A percentile compares a stretch with the other conserved stretches of the same genome.
These are phyloP conservation scores for Capsella bursapastoris DNA, from an alignment of 345 rosid species.

Conservation along the genomic window DNA sequence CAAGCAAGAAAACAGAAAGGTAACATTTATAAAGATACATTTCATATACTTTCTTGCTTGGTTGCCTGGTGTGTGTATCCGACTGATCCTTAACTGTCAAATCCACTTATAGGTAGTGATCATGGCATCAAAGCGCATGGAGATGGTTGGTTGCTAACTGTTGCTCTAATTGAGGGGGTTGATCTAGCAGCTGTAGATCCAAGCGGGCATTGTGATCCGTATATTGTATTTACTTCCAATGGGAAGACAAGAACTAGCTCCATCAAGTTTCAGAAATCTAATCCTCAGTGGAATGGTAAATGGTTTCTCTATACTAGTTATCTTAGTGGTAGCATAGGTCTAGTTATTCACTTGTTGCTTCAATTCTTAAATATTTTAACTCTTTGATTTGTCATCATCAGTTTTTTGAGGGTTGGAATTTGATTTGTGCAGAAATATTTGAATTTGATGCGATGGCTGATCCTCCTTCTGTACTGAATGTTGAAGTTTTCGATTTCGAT, in stretches of 20 bases:
- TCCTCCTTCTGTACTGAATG: constrained; percentile 90
- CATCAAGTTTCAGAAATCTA: constrained; percentile 87
- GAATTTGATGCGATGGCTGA: constrained; percentile 98
- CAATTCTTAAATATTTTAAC: constrained; percentile 1
- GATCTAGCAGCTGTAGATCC: constrained; percentile 91
- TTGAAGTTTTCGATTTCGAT: constrained; percentile 92
- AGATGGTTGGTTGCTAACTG: constrained; percentile 94
- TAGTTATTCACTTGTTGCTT: constrained; percentile 16
- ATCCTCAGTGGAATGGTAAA: constrained; percentile 95
- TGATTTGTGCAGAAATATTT: constrained; percentile 80
- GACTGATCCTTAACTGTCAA: constrained; percentile 22
- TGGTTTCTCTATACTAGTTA: constrained; percentile 21
- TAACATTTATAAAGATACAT: constrained; percentile 41
- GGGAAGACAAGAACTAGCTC: constrained; percentile 94
- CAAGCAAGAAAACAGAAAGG: constrained; percentile 89
- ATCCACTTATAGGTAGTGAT: constrained; percentile 67
- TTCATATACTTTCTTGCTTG: constrained; percentile 7
- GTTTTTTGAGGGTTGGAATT: constrained; percentile 32
- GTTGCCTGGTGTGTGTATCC: constrained; percentile 25
- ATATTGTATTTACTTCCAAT: constrained; percentile 88
- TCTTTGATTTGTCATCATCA: constrained; percentile 18
- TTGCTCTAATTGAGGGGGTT: constrained; percentile 88
- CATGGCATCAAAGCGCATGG: constrained; percentile 98
- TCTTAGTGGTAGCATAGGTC: constrained; percentile 14
- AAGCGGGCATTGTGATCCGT: constrained; percentile 89